Percentiles rank a stretch among this genome's conserved stretches.
Evolutionary conservation across 306 rosid species (phyloP).

Genomic region (Inga oerstediana): DNA sequence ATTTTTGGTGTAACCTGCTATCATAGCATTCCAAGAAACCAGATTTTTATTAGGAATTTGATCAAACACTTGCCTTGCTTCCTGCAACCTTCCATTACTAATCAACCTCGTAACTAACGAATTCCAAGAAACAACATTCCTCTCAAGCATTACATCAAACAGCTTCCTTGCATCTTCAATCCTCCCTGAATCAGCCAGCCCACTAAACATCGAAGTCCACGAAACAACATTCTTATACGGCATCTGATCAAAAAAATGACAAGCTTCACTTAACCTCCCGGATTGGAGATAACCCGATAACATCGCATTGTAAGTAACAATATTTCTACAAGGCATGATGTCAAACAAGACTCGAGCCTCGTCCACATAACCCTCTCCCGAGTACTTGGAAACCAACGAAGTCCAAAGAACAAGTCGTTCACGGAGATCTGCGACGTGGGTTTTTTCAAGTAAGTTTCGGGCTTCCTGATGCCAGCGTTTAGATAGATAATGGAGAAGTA

Average conservation of each 20-base stretch:
- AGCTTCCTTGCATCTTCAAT: conserved; percentile 53
- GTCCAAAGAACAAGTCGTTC: conserved; percentile 57
- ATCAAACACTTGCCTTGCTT: conserved; percentile 59
- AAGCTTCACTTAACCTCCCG: conserved; percentile 57
- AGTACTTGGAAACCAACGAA: conserved; percentile 50
- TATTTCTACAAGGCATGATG: conserved; percentile 63
- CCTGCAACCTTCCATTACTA: conserved; percentile 59
- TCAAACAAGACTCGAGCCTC: conserved; percentile 66
- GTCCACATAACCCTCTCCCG: conserved; percentile 41
- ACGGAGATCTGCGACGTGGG: conserved; percentile 38
- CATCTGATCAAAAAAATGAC: conserved; percentile 51
- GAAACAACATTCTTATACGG: conserved; percentile 73
- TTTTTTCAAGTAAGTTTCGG: conserved; percentile 44
- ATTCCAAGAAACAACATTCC: conserved; percentile 75
- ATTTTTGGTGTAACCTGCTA: conserved; percentile 57
- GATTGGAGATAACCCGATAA: conserved; percentile 57
- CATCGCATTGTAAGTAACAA: conserved; percentile 66
- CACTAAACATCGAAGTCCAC: conserved; percentile 72
- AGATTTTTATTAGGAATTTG: conserved; percentile 43
- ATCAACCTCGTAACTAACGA: conserved; percentile 59
- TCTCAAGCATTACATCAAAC: conserved; percentile 76
- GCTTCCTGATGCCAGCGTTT: conserved; percentile 48
- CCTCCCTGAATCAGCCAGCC: conserved; percentile 49
- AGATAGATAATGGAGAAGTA: conserved; percentile 45
- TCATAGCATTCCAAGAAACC: conserved; percentile 71